Percentiles rank a stretch among this genome's conserved stretches.
These are phyloP conservation scores for Chamaecyparis obtusa DNA, from an alignment of 75 land plant species.

Conservation along the genomic window DNA sequence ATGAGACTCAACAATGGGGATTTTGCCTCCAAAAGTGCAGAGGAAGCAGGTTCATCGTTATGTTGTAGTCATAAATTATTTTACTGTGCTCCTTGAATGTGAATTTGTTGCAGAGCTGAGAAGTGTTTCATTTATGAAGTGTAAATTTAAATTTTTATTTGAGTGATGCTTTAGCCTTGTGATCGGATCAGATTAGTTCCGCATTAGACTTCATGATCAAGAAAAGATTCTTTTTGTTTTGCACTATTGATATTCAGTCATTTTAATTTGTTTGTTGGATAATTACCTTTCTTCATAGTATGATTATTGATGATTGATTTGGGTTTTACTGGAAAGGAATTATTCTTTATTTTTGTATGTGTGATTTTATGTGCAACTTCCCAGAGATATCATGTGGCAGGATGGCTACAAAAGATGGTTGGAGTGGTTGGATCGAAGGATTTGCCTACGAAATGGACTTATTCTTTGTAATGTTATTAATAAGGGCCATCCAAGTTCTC, in stretches of 20 bases:
- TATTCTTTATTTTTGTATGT: neutral
- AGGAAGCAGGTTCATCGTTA: slow-evolving; percentile 66
- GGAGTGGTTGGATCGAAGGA: slow-evolving; percentile 61
- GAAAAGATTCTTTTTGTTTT: neutral
- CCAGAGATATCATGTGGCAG: slow-evolving; percentile 73
- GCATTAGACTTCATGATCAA: neutral
- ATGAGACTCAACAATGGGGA: too few relatives aligned
- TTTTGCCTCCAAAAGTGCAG: slow-evolving; percentile 78
- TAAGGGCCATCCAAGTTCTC: slow-evolving; percentile 77
- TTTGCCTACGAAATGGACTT: slow-evolving; percentile 76
- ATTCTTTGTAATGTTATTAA: slow-evolving; percentile 83
- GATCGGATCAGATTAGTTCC: neutral
- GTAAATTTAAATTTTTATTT: neutral
- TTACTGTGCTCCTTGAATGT: too few relatives aligned
- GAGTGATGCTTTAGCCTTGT: neutral
- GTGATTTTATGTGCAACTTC: slow-evolving; percentile 41
- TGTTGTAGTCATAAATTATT: neutral
- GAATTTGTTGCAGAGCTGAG: too few relatives aligned
- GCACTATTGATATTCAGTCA: neutral
- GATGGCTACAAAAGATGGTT: slow-evolving; percentile 80
- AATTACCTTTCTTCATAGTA: too few relatives aligned
- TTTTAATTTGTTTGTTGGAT: neutral
- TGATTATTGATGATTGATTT: neutral
- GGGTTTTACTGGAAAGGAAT: neutral
- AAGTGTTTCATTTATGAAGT: neutral